phyloP scores from a whole-genome alignment of 106 monocot genomes.

The Dendrobium nobile region DNA sequence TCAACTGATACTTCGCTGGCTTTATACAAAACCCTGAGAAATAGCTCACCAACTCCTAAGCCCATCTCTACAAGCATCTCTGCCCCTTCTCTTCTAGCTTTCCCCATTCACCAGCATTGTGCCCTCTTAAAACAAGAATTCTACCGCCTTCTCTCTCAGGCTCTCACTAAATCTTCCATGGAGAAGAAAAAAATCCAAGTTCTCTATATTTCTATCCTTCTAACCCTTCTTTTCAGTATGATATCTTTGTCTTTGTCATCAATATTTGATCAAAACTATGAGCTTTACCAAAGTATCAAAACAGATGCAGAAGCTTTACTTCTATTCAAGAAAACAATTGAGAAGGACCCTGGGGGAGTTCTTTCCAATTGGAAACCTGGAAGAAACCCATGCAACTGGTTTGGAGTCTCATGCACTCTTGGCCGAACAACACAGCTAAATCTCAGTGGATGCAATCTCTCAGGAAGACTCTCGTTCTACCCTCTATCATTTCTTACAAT shows the following conservation, averaged over 20 bases:
- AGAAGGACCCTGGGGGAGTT: conserved; percentile 32
- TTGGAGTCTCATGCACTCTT: conserved; percentile 47
- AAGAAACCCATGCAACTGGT: conserved; percentile 47
- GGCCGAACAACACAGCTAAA: conserved; percentile 46
- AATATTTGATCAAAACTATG: background rate
- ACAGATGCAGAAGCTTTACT: conserved; percentile 51
- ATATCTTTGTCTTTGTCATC: conserved; percentile 15
- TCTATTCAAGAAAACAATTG: conserved; percentile 47
- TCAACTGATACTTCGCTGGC: background rate
- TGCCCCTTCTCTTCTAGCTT: background rate
- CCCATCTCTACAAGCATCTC: background rate
- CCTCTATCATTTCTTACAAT: conserved; percentile 35
- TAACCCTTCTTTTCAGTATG: conserved; percentile 21
- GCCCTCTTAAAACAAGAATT: background rate
- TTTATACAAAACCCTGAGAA: conserved; percentile 1
- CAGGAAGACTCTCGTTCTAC: conserved; percentile 35
- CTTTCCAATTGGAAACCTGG: conserved; percentile 48
- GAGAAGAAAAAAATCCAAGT: conserved; percentile 12
- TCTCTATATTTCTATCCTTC: conserved; percentile 1
- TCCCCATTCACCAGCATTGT: background rate
- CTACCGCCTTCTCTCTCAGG: background rate
- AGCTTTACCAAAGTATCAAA: conserved; percentile 17
- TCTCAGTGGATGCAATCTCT: conserved; percentile 36
- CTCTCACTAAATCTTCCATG: conserved; percentile 10
- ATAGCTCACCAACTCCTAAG: background rate